These are phyloP conservation scores for Circinella umbellata DNA, from an alignment of 371 early-diverging fungal genomes.

Conservation along the genomic window DNA sequence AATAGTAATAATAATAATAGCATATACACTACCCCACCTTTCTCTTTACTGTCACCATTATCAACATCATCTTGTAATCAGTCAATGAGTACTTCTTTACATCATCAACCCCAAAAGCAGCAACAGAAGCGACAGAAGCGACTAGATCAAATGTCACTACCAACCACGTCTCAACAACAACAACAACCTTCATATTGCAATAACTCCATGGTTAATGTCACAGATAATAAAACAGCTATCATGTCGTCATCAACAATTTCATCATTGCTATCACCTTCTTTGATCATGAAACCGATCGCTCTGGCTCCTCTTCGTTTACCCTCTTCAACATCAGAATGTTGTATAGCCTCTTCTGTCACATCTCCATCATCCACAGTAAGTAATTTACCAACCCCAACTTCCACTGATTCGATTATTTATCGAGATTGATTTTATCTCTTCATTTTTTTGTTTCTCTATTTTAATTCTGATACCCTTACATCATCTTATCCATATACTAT, in stretches of 20 bases:
- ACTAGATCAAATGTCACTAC: neutral
- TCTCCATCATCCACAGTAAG: neutral
- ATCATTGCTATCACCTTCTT: neutral
- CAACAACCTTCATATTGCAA: neutral
- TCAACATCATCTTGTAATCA: neutral
- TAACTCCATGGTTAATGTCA: too few species aligned
- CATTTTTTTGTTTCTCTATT: neutral
- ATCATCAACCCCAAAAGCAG: neutral
- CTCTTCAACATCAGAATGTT: neutral
- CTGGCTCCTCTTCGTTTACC: conserved; percentile 6
- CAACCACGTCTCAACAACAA: neutral
- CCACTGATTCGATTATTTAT: neutral
- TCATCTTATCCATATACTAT: too few species aligned
- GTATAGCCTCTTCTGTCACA: neutral
- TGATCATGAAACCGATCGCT: neutral
- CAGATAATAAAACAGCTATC: too few species aligned
- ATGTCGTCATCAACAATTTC: neutral
- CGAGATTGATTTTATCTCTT: conserved; percentile 2
- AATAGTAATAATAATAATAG: neutral
- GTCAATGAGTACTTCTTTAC: neutral
- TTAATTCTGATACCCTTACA: too few species aligned
- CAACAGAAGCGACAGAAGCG: too few species aligned
- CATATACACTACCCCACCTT: neutral
- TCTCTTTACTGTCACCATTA: neutral
- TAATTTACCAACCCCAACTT: neutral